Percentiles rank a stretch among this genome's conserved stretches.
Conservation (phyloP, 139 green algal genomes). For the Medakamo hakoo region DNA sequence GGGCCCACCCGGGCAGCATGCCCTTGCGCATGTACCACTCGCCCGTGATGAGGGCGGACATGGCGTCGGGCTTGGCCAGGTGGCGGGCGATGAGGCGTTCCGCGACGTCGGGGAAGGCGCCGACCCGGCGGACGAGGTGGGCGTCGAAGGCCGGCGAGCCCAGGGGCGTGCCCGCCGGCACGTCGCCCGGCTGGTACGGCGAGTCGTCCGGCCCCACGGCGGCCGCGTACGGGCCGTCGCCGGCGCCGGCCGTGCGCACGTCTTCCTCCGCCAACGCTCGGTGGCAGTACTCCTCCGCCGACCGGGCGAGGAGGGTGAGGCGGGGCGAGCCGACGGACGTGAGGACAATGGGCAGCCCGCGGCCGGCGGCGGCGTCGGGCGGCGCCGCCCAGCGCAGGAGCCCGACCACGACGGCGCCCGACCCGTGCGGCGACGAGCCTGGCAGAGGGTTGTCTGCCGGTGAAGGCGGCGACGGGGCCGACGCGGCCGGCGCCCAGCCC, state of each 20-base stretch:
- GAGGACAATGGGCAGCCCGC: conserved; percentile 38
- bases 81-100: conserved; percentile 44
- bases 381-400: conserved; percentile 48
- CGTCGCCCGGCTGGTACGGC: conserved; percentile 34
- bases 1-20: conserved; percentile 52
- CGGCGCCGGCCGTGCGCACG: neutral
- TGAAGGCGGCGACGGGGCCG: no score
- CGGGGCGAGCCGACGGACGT: conserved; percentile 17
- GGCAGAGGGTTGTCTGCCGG: no score
- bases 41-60: conserved; percentile 44
- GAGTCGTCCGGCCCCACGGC: conserved; percentile 21
- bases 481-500: no score
- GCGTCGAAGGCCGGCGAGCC: conserved; percentile 27
- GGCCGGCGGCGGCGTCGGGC: conserved; percentile 21
- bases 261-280: conserved; percentile 58
- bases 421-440: neutral
- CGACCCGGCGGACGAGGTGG: conserved; percentile 39
- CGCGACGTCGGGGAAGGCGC: conserved; percentile 40
- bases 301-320: conserved; percentile 7
- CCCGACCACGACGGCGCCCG: conserved; percentile 23
- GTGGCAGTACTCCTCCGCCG: conserved; percentile 24
- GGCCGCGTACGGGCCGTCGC: conserved; percentile 16
- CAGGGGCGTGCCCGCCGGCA: conserved; percentile 14
- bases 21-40: conserved; percentile 73
- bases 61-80: conserved; percentile 28